Evolutionary conservation across 805 yeast genomes (phyloP).

Genomic region (Candida succiphila): DNA sequence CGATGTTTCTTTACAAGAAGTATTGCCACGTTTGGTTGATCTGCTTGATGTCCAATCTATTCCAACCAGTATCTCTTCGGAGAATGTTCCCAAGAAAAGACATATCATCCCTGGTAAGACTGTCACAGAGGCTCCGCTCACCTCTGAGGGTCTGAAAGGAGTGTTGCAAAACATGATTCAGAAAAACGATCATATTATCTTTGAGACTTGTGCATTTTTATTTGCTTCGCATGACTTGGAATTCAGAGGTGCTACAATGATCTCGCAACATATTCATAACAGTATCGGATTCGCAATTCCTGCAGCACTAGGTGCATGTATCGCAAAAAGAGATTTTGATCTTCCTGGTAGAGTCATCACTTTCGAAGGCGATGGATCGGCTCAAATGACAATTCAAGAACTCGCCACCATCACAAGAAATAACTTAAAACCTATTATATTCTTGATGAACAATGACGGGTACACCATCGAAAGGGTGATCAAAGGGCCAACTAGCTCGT

Average conservation of each 20-base stretch:
- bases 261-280: constrained; percentile 33
- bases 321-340: constrained; percentile 32
- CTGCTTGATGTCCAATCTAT: constrained; percentile 23
- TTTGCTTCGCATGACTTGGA: constrained; percentile 27
- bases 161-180: constrained; percentile 21
- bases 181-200: constrained; percentile 30
- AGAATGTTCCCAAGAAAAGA: not conserved
- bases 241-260: constrained; percentile 23
- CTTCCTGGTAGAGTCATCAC: constrained; percentile 28
- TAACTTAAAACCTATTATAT: constrained; percentile 29
- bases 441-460: constrained; percentile 39
- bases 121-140: constrained; percentile 6
- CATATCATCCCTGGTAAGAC: not conserved
- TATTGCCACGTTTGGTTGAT: constrained; percentile 24
- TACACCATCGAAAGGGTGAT: constrained; percentile 43
- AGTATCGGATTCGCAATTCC: constrained; percentile 46
- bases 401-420: constrained; percentile 32
- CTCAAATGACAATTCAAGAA: constrained; percentile 46
- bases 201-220: constrained; percentile 39
- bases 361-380: constrained; percentile 47
- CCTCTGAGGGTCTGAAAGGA: constrained; percentile 1
- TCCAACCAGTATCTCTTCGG: not conserved
- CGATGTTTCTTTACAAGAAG: constrained; percentile 23
- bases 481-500: constrained; percentile 37
- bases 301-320: constrained; percentile 36